phyloP scores from a whole-genome alignment of 352 stramenopile species.

The Globisporangium rhizosaccharum region DNA sequence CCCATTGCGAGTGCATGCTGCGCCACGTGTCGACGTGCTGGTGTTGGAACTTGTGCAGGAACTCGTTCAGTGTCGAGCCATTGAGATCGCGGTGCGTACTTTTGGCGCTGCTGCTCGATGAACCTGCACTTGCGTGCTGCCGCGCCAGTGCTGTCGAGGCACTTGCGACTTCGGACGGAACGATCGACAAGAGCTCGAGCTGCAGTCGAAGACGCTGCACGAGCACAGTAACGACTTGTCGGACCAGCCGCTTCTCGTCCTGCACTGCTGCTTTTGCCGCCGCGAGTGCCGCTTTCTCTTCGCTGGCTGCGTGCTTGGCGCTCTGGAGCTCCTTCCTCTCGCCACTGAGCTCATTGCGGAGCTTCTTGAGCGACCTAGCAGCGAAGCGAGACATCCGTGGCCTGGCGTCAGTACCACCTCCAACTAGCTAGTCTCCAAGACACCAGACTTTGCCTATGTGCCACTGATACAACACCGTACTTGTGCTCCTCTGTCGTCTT shows the following conservation, averaged over 20 bases:
- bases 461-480: constrained; percentile 12
- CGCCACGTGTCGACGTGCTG: constrained; percentile 37
- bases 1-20: constrained; percentile 39
- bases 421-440: not conserved
- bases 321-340: constrained; percentile 31
- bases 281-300: constrained; percentile 7
- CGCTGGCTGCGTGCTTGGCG: constrained; percentile 17
- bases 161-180: constrained; percentile 13
- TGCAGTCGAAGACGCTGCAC: constrained; percentile 34
- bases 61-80: constrained; percentile 13
- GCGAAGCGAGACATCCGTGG: not conserved
- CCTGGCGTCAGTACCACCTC: not conserved
- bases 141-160: too few species aligned
- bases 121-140: not conserved
- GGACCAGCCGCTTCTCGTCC: constrained; percentile 39
- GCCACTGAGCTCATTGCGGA: constrained; percentile 23
- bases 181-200: constrained; percentile 38
- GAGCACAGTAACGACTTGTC: constrained; percentile 40
- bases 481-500: constrained; percentile 42
- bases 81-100: not conserved
- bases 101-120: not conserved
- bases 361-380: constrained; percentile 36
- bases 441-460: not conserved
- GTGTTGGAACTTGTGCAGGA: constrained; percentile 21
- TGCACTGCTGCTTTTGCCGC: constrained; percentile 14